Evolutionary conservation across 306 rosid genomes (phyloP), one percentile per base, ranked within the genome.

Genomic region (Arachis hypogaea): DNA sequence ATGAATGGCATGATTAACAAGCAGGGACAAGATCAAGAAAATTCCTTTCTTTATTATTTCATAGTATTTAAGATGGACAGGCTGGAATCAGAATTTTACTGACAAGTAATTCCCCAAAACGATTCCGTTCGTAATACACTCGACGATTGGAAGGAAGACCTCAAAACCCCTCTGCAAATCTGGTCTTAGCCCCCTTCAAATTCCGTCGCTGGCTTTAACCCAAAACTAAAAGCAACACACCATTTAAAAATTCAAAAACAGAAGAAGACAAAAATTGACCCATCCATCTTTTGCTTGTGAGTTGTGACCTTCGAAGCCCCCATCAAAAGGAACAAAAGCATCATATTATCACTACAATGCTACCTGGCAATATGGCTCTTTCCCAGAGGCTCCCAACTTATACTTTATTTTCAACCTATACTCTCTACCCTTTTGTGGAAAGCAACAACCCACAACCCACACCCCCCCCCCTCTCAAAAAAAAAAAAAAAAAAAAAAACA

Each of bases 251-350:
- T 33, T 33, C 1, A 51, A 51, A 11, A 51, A 51, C 4, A 51
- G 2, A 63, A 65, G 5, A 33, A 8, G 44, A 5, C 49, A 74
- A 69, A 81, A 63, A 7, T 71, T 72, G 56, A 71, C 75, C 78
- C 71, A 44, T 68, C 85, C 82, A 72, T 79, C 76, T 46, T 72
- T 71, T 54, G 66, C 49, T 45, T 67, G 59, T 54, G 46, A 11
- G 45, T 41, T 7, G 33, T 62, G 80, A 29, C 64, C 42, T 55
- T 59, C 42, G 30, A 44, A 73, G 65, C 66, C 59, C 38, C 38
- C 69, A 69, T 75, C 54, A 77, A 81, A 77, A 72, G 72, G 78
- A 81, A 72, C 84, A 75, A 80, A 77, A 77, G 76, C 57, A 66
- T 72, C 52, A 56, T 72, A 46, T 72, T 72, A 46, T 72, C 76